Base-by-base conservation (phyloP, 164 flowering plant genomes). In the Magnolia sinica region DNA sequence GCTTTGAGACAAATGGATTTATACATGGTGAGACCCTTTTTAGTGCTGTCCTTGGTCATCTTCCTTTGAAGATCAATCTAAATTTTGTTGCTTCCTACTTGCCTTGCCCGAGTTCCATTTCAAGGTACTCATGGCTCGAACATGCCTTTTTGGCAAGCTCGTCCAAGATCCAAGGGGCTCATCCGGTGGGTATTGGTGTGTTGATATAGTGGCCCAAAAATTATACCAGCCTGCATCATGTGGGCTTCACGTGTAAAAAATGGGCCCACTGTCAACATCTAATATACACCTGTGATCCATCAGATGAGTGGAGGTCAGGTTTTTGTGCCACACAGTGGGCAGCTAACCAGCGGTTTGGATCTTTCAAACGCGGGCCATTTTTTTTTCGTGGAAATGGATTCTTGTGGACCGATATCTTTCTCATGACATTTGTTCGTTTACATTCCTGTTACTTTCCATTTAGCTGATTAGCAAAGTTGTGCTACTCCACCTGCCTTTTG, bases 21-120 rank as follows among this genome's bases (percentile, higher is more conserved):
- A 49, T 81, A 37, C 89, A 85, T 85, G 94, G 98, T 94, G 88
- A 90, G 96, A 86, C 67, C 45, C 66, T 68, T 64, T 72, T 22
- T 50, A 9, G 66, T 72, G n/a, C 19, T 63, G 10, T 72, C 64
- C 22, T 23, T 64, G 45, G 45, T 50, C 23, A 20, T 71, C 55
- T 20, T 13, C 65, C 29, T 55, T 18, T 5, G 14, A 11, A 18
- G 11, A 22, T 55, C 64, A 6, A 51, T 22, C 9, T 55, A 22
- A 10, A 13, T 58, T 31, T 52, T 27, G 29, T 49, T 50, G 73
- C 37, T 71, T 20, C 58, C 16, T 29, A 68, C 29, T 11, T 68
- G n/a, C 22, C 6, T 67, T 27, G n/a, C 22, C 6, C 10, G 70
- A 29, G 18, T 68, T 68, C n/a, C 70, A 10, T 68, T 68, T 68